phyloP scores from a whole-genome alignment of 306 rosid species.

The Herpetospermum pedunculosum region DNA sequence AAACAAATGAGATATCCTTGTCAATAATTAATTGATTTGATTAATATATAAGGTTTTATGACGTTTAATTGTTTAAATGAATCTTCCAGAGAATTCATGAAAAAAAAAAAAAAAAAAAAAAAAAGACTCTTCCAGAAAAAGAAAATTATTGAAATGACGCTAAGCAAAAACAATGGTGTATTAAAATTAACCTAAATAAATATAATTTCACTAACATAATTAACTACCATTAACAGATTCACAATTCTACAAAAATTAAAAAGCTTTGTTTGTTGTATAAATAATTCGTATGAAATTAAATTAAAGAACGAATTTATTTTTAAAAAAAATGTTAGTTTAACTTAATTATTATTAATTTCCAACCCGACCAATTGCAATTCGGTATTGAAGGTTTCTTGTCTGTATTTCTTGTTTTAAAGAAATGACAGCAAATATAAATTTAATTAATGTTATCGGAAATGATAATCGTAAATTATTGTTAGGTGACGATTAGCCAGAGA shows the following conservation, averaged over 20 bases:
- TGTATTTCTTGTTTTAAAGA: not conserved
- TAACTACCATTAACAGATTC: not conserved
- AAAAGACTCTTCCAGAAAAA: not conserved
- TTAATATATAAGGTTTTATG: not conserved
- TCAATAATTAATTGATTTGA: not conserved
- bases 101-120: too few species aligned
- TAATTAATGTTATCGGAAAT: constrained; percentile 9
- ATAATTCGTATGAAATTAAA: not conserved
- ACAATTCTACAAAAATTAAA: not conserved
- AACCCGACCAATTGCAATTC: not conserved
- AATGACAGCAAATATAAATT: not conserved
- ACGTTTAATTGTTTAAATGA: not conserved
- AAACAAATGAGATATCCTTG: not conserved
- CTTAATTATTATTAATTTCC: not conserved
- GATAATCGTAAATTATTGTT: constrained; percentile 33
- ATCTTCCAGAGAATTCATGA: too few species aligned
- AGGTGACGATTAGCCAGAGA: constrained; percentile 40
- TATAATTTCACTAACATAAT: too few species aligned
- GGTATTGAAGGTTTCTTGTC: not conserved
- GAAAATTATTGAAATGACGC: not conserved
- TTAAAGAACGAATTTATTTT: not conserved
- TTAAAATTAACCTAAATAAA: not conserved
- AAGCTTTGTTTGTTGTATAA: not conserved
- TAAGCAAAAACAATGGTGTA: not conserved
- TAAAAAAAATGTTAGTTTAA: not conserved